Conservation (phyloP, 495 filamentous ascomycete species). For the Acidiella bohemica region DNA sequence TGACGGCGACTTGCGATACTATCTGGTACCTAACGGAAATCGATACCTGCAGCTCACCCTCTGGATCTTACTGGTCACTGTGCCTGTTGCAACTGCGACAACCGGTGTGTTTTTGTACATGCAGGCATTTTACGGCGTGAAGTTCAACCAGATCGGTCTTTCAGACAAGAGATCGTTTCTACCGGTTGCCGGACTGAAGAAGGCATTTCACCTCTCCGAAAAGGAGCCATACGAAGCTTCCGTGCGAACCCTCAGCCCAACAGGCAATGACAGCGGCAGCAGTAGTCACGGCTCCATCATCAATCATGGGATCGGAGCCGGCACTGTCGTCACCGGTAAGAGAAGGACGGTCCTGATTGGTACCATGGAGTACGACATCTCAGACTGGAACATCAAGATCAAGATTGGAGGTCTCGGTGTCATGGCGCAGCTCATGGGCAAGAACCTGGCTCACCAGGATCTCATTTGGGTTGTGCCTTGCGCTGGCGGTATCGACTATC, state of each 20-base stretch:
- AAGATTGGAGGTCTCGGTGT: slow-evolving; percentile 63
- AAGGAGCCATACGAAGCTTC: background rate
- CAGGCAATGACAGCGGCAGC: slow-evolving; percentile 1
- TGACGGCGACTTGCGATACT: slow-evolving; percentile 41
- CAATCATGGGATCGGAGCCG: slow-evolving; percentile 3
- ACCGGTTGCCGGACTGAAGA: slow-evolving; percentile 5
- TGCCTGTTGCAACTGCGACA: slow-evolving; percentile 40
- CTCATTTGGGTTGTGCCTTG: slow-evolving; percentile 68
- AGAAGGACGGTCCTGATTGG: slow-evolving; percentile 49
- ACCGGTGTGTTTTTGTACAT: slow-evolving; percentile 46
- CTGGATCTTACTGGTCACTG: slow-evolving; percentile 42
- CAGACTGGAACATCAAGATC: slow-evolving; percentile 58
- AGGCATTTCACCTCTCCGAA: background rate
- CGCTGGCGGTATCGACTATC: slow-evolving; percentile 55
- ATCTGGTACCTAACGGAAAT: slow-evolving; percentile 42
- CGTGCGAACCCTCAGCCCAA: slow-evolving; percentile 2
- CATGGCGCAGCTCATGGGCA: slow-evolving; percentile 55
- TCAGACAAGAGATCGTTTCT: slow-evolving; percentile 16
- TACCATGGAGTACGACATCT: slow-evolving; percentile 63
- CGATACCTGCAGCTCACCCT: slow-evolving; percentile 44
- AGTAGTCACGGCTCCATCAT: slow-evolving; percentile 1
- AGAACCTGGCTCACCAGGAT: slow-evolving; percentile 52
- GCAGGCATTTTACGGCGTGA: slow-evolving; percentile 56
- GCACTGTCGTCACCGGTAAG: slow-evolving; percentile 13
- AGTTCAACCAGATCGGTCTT: slow-evolving; percentile 55